Evolutionary conservation across 306 rosid genomes (phyloP).

Genomic region (Prunus kanzakura): DNA sequence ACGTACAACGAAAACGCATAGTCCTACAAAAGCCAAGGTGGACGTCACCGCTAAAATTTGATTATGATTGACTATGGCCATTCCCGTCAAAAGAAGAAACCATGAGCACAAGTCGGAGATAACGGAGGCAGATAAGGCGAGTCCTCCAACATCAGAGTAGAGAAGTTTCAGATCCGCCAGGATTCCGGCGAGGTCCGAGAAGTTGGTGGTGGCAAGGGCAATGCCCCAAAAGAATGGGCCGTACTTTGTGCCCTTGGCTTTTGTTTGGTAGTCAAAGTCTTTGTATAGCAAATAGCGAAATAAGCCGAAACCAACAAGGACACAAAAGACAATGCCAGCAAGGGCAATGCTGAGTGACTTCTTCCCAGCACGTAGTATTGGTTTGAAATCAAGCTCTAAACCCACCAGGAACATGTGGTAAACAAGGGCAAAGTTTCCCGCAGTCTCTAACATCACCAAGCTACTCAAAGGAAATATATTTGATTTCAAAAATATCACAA

Average conservation of each 20-base stretch:
- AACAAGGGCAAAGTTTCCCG: constrained; percentile 26
- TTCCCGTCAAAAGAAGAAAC: constrained; percentile 23
- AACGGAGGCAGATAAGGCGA: constrained; percentile 35
- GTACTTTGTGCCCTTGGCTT: background rate
- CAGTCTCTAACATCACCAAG: too few relatives aligned
- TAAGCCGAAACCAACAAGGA: constrained; percentile 29
- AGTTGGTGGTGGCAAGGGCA: constrained; percentile 42
- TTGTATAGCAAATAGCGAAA: constrained; percentile 1
- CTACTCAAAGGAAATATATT: too few relatives aligned
- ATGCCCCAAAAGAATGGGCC: constrained; percentile 43
- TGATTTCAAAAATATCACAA: too few relatives aligned
- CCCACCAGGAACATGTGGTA: constrained; percentile 44
- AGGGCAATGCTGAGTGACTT: constrained; percentile 36
- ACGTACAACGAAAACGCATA: constrained; percentile 24
- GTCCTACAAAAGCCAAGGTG: constrained; percentile 3
- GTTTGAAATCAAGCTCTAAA: constrained; percentile 34
- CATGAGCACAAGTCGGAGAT: constrained; percentile 35
- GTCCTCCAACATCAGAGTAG: constrained; percentile 31
- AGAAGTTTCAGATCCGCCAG: constrained; percentile 42
- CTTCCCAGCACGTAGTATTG: constrained; percentile 26
- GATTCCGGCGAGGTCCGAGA: constrained; percentile 36
- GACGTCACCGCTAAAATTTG: background rate
- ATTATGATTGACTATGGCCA: constrained; percentile 9
- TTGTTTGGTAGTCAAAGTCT: background rate
- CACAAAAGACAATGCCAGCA: constrained; percentile 25